These are phyloP conservation scores for Raddia distichophylla DNA, from an alignment of 176 grass and related monocot species.

Conservation along the genomic window DNA sequence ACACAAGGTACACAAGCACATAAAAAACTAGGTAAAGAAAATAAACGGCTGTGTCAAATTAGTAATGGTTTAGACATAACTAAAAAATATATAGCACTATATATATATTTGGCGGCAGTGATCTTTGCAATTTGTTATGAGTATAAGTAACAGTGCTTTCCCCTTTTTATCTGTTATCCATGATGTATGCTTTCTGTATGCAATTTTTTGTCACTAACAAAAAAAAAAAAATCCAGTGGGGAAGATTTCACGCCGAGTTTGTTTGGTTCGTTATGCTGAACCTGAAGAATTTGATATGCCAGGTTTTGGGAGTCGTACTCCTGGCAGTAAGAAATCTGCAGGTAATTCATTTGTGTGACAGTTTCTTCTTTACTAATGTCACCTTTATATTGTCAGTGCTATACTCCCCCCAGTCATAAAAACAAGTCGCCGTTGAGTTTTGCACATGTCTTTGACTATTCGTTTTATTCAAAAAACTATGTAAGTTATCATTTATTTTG, in stretches of 20 bases:
- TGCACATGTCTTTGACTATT: too few relatives aligned
- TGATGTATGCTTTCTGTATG: conserved; percentile 18
- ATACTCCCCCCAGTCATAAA: too few relatives aligned
- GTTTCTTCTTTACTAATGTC: not conserved
- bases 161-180: not conserved
- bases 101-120: not conserved
- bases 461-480: too few relatives aligned
- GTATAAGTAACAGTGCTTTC: not conserved
- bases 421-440: too few relatives aligned
- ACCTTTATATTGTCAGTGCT: conserved; percentile 10
- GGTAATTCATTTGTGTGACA: conserved; percentile 43
- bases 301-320: conserved; percentile 37
- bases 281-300: conserved; percentile 63
- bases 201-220: conserved; percentile 22
- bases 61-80: not conserved
- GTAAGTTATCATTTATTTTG: too few relatives aligned
- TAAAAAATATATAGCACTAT: not conserved
- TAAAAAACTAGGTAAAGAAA: not conserved
- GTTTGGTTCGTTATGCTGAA: conserved; percentile 74
- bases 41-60: not conserved
- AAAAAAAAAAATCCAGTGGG: conserved; percentile 57
- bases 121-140: conserved; percentile 1
- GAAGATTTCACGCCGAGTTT: conserved; percentile 69
- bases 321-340: conserved; percentile 58
- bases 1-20: not conserved